These are phyloP conservation scores for Dichotomopilus funicola DNA, from an alignment of 2,329 filamentous ascomycete genomes.

Conservation along the genomic window DNA sequence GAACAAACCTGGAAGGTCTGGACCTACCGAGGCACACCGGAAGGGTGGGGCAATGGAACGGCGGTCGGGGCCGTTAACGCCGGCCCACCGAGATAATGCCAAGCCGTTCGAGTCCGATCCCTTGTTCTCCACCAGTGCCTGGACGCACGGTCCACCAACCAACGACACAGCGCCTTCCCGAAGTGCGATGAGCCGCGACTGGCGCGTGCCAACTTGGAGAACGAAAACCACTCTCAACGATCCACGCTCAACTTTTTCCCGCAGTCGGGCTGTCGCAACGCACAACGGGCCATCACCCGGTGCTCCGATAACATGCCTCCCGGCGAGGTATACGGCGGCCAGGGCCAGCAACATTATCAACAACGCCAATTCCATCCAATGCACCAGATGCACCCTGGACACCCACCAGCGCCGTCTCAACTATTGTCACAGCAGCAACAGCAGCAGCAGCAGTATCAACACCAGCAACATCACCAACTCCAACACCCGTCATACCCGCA, in stretches of 20 bases:
- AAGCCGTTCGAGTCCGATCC: neutral
- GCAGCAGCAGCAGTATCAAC: constrained; percentile 1
- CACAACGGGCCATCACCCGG: constrained; percentile 25
- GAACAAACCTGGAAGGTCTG: neutral
- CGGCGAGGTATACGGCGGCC: constrained; percentile 35
- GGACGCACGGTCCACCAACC: neutral
- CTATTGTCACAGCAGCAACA: constrained; percentile 20
- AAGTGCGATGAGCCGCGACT: too few species aligned
- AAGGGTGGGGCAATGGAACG: neutral
- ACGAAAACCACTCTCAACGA: constrained; percentile 12
- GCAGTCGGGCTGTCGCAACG: constrained; percentile 15
- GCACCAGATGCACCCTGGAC: constrained; percentile 10
- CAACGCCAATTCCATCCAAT: constrained; percentile 24
- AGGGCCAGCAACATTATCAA: constrained; percentile 23
- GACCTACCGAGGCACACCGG: constrained; percentile 13
- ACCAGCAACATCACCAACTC: constrained; percentile 23
- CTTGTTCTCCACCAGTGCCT: neutral
- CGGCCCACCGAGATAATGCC: constrained; percentile 2
- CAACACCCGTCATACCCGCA: constrained; percentile 21
- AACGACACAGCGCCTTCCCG: neutral
- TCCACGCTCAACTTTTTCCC: constrained; percentile 20
- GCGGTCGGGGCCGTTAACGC: constrained; percentile 2
- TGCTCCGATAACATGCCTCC: constrained; percentile 31
- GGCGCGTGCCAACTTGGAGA: neutral
- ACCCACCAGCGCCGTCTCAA: too few species aligned